phyloP scores from a whole-genome alignment of 768 basidiomycete genomes.

The Termitomyces sp. region DNA sequence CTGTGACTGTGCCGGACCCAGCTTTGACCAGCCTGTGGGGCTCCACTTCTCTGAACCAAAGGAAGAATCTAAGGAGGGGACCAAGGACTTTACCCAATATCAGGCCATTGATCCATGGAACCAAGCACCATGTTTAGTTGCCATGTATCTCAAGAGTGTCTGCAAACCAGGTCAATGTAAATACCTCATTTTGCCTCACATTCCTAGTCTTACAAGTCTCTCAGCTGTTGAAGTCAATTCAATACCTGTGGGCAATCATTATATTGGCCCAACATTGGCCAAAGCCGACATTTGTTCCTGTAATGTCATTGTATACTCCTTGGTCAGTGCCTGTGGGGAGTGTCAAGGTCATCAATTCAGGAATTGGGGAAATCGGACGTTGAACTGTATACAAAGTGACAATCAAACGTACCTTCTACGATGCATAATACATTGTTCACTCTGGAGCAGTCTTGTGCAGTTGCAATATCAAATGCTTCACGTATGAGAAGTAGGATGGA shows the following conservation, averaged over 20 bases:
- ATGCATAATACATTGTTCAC: conserved; percentile 7
- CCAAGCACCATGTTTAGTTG: conserved; percentile 50
- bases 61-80: too few relatives aligned
- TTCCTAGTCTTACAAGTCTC: not conserved
- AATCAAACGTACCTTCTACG: conserved; percentile 26
- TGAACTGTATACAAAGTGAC: conserved; percentile 32
- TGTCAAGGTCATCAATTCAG: conserved; percentile 48
- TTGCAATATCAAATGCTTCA: not conserved
- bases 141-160: conserved; percentile 42
- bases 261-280: conserved; percentile 34
- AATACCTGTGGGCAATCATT: conserved; percentile 36
- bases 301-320: conserved; percentile 54
- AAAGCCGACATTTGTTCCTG: conserved; percentile 45
- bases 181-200: conserved; percentile 7
- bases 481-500: conserved; percentile 2
- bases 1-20: too few relatives aligned
- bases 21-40: too few relatives aligned
- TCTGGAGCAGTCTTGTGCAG: not conserved
- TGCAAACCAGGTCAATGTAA: conserved; percentile 32
- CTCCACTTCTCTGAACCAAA: too few relatives aligned
- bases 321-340: conserved; percentile 55
- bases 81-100: not conserved
- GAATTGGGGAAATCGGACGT: conserved; percentile 35
- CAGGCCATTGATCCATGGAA: conserved; percentile 36
- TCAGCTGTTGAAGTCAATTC: conserved; percentile 36